Base-by-base conservation (phyloP, 139 green algal species). In the Nannochloris sp. region DNA sequence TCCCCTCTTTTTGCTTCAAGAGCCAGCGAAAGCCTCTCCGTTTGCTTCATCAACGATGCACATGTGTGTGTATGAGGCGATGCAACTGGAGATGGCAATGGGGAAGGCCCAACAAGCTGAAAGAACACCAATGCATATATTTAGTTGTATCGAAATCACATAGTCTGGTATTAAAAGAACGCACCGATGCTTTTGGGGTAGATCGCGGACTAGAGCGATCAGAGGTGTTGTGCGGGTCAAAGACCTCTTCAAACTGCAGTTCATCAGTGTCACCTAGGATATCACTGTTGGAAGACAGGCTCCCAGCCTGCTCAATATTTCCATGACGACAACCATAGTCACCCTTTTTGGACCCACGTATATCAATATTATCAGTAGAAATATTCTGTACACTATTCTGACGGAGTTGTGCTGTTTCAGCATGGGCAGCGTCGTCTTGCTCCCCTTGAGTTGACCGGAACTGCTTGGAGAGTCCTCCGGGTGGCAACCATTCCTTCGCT, bases 81-180 rank as follows among this genome's bases (percentile, higher is more conserved):
- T 3, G 59, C 56, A 53, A 28, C 40, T 5, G 65, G 64, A 0
- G 70, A 77, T 37, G 70, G 70, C 49, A 77, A 14, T 29, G 70
- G 65, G 1, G 70, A 72, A 29, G 70, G 70, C 17, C 70, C 70
- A 17, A 77, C 65, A 8, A 73, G 20, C 70, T 76, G 57, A 55
- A 26, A 20, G 14, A 57, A 10, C 4, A 29, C 10, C 58, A 29
- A 64, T 17, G 20, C 57, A 49, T 29, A 59, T 58, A 6, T 29
- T 40, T 12, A 40, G 8, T 40, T 40, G 33, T 40, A 40, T 40
- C 11, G 8, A 40, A 40, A 40, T 40, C 33, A 40, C 5, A 40
- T 56, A 13, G 6, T 49, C 25, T 44, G n/a, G 23, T 8, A 49
- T 58, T 57, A 56, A n/a, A 44, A 17, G 13, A 51, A 44, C 58